Conservation (phyloP, 768 basidiomycete species). For the Lactarius evosmus region DNA sequence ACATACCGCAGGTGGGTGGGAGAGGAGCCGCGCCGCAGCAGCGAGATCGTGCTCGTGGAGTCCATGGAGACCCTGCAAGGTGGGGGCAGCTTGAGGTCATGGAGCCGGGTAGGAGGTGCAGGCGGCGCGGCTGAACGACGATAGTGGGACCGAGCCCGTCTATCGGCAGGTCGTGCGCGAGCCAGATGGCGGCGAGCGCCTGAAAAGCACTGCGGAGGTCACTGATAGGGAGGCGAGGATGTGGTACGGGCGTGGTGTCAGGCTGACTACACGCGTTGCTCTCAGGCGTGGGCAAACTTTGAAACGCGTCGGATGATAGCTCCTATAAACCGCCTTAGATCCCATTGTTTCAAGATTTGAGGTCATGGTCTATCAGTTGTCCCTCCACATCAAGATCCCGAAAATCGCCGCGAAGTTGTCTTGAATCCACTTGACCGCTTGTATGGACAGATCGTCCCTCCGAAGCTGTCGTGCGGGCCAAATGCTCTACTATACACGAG, state of each 20-base stretch:
- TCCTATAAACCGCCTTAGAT: no score
- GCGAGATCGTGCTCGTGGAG: constrained; percentile 29
- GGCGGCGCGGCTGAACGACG: constrained; percentile 49
- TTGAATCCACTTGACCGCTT: neutral
- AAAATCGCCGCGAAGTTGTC: neutral
- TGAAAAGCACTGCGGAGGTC: constrained; percentile 31
- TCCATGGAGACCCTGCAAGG: no score
- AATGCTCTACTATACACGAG: no score
- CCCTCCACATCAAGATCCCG: no score
- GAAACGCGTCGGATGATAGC: no score
- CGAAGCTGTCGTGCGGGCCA: neutral
- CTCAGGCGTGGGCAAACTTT: neutral
- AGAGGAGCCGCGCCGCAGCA: constrained; percentile 31
- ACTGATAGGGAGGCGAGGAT: constrained; percentile 27
- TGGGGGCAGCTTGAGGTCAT: constrained; percentile 46
- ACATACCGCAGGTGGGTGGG: constrained; percentile 50
- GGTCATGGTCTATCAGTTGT: no score
- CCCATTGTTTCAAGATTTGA: no score
- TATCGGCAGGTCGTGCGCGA: constrained; percentile 34
- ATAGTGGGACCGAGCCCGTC: constrained; percentile 59
- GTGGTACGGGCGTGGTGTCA: constrained; percentile 3
- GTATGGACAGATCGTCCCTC: neutral
- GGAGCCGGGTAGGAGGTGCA: constrained; percentile 74
- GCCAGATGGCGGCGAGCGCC: constrained; percentile 34
- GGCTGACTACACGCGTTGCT: no score